Conservation (phyloP, 768 basidiomycete species). For the Boletus subparvulus region DNA sequence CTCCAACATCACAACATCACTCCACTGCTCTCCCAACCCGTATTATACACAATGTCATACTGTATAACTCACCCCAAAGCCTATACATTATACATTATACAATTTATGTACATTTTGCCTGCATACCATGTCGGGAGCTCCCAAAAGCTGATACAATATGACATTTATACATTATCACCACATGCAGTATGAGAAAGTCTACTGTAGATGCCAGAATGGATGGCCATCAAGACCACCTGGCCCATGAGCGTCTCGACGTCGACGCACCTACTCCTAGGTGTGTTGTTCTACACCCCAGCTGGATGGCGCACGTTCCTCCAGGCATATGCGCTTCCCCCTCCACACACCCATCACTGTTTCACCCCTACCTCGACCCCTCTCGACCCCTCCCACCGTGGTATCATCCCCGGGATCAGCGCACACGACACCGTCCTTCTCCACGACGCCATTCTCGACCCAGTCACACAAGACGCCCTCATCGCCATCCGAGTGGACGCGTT, state of each 20-base stretch:
- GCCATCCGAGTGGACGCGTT: slow-evolving; percentile 1
- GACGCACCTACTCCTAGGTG: slow-evolving; percentile 18
- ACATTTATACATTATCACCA: too few species aligned
- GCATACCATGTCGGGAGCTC: too few species aligned
- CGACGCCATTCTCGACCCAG: slow-evolving; percentile 7
- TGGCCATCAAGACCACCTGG: not conserved
- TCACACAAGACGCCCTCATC: slow-evolving; percentile 12
- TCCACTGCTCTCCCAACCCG: too few species aligned
- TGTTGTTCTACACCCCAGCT: not conserved
- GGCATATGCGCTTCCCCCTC: slow-evolving; percentile 13
- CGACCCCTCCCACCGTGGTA: slow-evolving; percentile 8
- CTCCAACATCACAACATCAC: too few species aligned
- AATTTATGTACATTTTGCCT: too few species aligned
- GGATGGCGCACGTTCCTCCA: slow-evolving; percentile 10
- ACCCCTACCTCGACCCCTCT: not conserved
- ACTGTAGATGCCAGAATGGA: slow-evolving; percentile 4
- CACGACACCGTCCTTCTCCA: slow-evolving; percentile 5
- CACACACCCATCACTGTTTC: not conserved
- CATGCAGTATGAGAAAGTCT: too few species aligned
- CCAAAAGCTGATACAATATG: too few species aligned
- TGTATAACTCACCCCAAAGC: too few species aligned
- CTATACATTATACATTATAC: too few species aligned
- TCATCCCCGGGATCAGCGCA: slow-evolving; percentile 1
- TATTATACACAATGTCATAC: too few species aligned
- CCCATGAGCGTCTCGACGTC: slow-evolving; percentile 17